Conservation (phyloP, 1,284 basidiomycete species). For the Ceratobasidium sp. region DNA sequence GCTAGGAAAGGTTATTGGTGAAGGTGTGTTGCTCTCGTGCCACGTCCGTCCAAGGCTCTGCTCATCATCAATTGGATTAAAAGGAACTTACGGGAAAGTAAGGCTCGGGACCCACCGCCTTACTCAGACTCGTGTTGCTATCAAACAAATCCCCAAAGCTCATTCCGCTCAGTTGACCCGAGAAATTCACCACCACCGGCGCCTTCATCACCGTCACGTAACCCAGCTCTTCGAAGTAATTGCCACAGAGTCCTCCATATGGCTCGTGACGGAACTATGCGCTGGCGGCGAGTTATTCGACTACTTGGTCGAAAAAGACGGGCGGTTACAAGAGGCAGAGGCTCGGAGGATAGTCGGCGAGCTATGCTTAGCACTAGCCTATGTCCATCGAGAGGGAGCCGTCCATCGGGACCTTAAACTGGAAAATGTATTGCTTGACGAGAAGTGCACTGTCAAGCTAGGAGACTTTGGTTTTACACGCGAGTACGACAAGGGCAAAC, state of each 20-base stretch:
- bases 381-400: slow-evolving; percentile 90
- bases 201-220: slow-evolving; percentile 94
- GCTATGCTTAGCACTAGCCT: slow-evolving; percentile 94
- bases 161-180: slow-evolving; percentile 91
- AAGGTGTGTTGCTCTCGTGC: slow-evolving; percentile 71
- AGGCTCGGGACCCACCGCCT: slow-evolving; percentile 92
- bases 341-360: slow-evolving; percentile 90
- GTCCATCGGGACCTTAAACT: slow-evolving; percentile 97
- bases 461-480: slow-evolving; percentile 98
- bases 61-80: slow-evolving; percentile 39
- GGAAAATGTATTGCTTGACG: slow-evolving; percentile 94
- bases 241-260: slow-evolving; percentile 94
- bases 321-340: slow-evolving; percentile 86
- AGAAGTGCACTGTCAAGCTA: slow-evolving; percentile 87
- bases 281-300: slow-evolving; percentile 97
- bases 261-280: slow-evolving; percentile 98
- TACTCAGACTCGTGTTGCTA: slow-evolving; percentile 89
- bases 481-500: slow-evolving; percentile 86
- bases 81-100: slow-evolving; percentile 93
- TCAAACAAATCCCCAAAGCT: slow-evolving; percentile 97
- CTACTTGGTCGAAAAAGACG: slow-evolving; percentile 91
- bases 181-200: slow-evolving; percentile 98
- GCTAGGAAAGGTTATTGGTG: slow-evolving; percentile 93
- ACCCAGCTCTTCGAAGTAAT: slow-evolving; percentile 98
- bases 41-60: slow-evolving; percentile 46